Percentiles rank a stretch among this genome's conserved stretches.
phyloP scores from a whole-genome alignment of 352 stramenopile species.

The Globisporangium nodosum region DNA sequence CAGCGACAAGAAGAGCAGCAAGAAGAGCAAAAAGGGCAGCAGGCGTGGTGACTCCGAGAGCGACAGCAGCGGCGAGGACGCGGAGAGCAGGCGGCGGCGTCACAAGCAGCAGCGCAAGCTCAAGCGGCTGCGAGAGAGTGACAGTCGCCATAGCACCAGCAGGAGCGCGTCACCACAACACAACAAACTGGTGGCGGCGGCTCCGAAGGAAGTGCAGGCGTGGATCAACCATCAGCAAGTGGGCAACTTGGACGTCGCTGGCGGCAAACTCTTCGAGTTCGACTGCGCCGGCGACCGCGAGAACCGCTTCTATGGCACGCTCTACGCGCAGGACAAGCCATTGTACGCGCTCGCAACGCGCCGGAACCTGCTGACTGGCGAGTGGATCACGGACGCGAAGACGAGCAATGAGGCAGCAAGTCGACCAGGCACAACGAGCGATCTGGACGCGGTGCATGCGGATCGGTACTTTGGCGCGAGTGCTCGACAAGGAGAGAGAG shows the following conservation, averaged over 20 bases:
- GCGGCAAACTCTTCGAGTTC: constrained; percentile 52
- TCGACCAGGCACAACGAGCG: constrained; percentile 1
- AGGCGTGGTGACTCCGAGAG: neutral
- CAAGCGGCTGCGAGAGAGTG: constrained; percentile 1
- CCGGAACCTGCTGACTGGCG: constrained; percentile 35
- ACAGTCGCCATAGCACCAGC: neutral
- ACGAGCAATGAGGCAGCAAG: neutral
- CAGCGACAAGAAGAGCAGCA: constrained; percentile 47
- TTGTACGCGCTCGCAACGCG: constrained; percentile 54
- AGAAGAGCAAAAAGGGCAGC: constrained; percentile 34
- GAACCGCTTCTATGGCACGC: constrained; percentile 61
- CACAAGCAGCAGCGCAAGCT: neutral
- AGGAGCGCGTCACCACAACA: neutral
- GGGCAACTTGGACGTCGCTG: constrained; percentile 1
- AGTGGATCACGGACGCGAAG: constrained; percentile 24
- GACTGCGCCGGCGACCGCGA: constrained; percentile 60
- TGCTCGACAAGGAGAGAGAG: constrained; percentile 34
- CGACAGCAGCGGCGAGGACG: neutral
- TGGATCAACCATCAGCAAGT: constrained; percentile 6
- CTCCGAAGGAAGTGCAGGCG: constrained; percentile 6
- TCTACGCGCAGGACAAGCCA: constrained; percentile 60
- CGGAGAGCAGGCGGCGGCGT: neutral
- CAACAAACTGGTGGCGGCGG: neutral
- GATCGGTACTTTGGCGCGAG: constrained; percentile 52
- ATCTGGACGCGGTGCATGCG: neutral